A percentile compares a stretch with the other conserved stretches of the same genome.
phyloP scores from a whole-genome alignment of 768 basidiomycete species.

The Hydnomerulius pinastri region DNA sequence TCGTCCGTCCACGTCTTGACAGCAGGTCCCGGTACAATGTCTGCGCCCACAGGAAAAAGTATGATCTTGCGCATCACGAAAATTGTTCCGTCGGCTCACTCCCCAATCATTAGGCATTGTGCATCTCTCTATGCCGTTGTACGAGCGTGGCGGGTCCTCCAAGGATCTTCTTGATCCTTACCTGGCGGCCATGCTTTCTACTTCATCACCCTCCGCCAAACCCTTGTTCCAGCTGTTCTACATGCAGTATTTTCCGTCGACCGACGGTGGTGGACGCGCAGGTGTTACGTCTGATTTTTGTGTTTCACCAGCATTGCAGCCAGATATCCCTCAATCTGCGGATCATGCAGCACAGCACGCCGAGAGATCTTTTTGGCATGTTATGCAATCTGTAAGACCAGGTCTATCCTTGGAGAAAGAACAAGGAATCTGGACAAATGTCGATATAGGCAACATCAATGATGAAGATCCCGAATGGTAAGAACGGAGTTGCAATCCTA shows the following conservation, averaged over 20 bases:
- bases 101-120: conserved; percentile 50
- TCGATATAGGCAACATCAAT: background rate
- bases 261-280: background rate
- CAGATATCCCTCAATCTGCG: conserved; percentile 50
- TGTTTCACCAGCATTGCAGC: conserved; percentile 27
- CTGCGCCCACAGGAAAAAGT: conserved; percentile 77
- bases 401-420: background rate
- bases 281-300: conserved; percentile 8
- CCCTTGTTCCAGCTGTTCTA: conserved; percentile 60
- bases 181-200: conserved; percentile 46
- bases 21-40: conserved; percentile 72
- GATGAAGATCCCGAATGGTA: conserved; percentile 1
- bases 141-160: conserved; percentile 27
- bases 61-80: conserved; percentile 24
- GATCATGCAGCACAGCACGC: conserved; percentile 61
- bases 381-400: conserved; percentile 1
- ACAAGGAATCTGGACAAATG: conserved; percentile 11
- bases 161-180: conserved; percentile 54
- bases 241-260: conserved; percentile 40
- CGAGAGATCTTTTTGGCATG: conserved; percentile 57
- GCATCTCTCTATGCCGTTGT: conserved; percentile 55
- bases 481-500: too few species aligned
- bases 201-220: conserved; percentile 13
- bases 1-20: conserved; percentile 62
- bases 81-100: conserved; percentile 1